Percentiles rank a stretch among this genome's conserved stretches.
Evolutionary conservation across 108 stramenopile species (phyloP).

Genomic region (Cyclotella atomus): DNA sequence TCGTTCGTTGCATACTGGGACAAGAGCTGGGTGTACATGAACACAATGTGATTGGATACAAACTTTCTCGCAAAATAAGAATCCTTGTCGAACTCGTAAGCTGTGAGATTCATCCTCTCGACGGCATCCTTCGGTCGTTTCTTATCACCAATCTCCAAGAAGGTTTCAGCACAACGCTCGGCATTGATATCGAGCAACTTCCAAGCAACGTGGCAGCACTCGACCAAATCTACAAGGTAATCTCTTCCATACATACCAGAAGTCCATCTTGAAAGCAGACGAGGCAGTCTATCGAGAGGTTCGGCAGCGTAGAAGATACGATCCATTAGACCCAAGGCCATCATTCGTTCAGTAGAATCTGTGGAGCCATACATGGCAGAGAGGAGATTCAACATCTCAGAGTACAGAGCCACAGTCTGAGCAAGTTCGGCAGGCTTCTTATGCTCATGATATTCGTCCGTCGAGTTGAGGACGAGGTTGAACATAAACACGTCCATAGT

Average conservation of each 20-base stretch:
- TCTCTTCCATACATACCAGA: slow-evolving; percentile 77
- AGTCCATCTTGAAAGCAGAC: slow-evolving; percentile 70
- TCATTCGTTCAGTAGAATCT: slow-evolving; percentile 80
- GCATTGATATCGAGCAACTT: slow-evolving; percentile 76
- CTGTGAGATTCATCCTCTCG: slow-evolving; percentile 66
- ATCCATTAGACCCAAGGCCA: slow-evolving; percentile 87
- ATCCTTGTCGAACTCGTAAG: slow-evolving; percentile 77
- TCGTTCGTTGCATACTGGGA: slow-evolving; percentile 80
- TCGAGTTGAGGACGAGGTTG: slow-evolving; percentile 82
- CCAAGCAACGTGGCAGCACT: slow-evolving; percentile 70
- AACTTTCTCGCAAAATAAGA: slow-evolving; percentile 72
- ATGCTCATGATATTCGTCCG: slow-evolving; percentile 69
- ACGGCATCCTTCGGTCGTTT: slow-evolving; percentile 57
- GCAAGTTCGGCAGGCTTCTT: slow-evolving; percentile 71
- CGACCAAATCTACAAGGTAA: slow-evolving; percentile 85
- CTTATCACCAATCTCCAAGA: slow-evolving; percentile 28
- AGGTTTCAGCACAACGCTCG: slow-evolving; percentile 28
- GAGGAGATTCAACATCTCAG: slow-evolving; percentile 86
- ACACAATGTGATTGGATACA: slow-evolving; percentile 75
- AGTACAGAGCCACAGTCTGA: slow-evolving; percentile 76
- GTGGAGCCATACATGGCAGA: slow-evolving; percentile 69
- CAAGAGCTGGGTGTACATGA: slow-evolving; percentile 83
- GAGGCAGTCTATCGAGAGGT: slow-evolving; percentile 79
- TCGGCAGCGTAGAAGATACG: slow-evolving; percentile 80
- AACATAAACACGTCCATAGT: slow-evolving; percentile 94